Evolutionary conservation across 176 grass and related monocot species (phyloP).

Genomic region (Sorghum bicolor): DNA sequence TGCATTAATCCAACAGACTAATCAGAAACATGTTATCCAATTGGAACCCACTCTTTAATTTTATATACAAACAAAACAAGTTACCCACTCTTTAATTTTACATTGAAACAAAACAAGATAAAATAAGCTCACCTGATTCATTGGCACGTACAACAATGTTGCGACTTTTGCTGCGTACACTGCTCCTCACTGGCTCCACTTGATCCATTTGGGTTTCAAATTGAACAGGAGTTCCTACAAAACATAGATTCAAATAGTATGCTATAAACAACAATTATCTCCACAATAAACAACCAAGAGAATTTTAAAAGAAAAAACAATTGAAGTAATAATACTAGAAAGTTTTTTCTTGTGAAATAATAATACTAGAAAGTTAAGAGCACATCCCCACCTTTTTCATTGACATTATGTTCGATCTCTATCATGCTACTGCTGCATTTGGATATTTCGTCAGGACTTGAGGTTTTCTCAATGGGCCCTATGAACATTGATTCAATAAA

Average conservation of each 20-base stretch:
- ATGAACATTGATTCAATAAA: neutral
- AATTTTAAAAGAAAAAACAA: neutral
- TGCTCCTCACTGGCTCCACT: conserved; percentile 1
- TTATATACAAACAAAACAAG: conserved; percentile 7
- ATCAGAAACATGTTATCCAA: conserved; percentile 2
- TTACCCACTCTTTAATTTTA: neutral
- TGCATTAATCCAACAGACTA: neutral
- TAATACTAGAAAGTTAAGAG: neutral
- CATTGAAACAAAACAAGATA: neutral
- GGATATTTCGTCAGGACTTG: conserved; percentile 8
- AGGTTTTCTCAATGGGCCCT: neutral
- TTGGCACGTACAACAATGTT: neutral
- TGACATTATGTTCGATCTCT: neutral
- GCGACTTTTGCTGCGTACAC: conserved; percentile 3
- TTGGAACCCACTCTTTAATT: neutral
- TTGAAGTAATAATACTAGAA: neutral
- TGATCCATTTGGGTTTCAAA: conserved; percentile 11
- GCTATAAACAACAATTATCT: neutral
- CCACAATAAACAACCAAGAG: conserved; percentile 9
- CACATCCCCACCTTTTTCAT: conserved; percentile 19
- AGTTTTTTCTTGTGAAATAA: conserved; percentile 3
- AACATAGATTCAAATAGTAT: conserved; percentile 26
- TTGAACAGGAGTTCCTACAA: conserved; percentile 21
- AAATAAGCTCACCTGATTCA: conserved; percentile 33
- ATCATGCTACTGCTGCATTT: neutral